Evolutionary conservation across 2,329 filamentous ascomycete genomes (phyloP).

Genomic region (Claviceps sp.): DNA sequence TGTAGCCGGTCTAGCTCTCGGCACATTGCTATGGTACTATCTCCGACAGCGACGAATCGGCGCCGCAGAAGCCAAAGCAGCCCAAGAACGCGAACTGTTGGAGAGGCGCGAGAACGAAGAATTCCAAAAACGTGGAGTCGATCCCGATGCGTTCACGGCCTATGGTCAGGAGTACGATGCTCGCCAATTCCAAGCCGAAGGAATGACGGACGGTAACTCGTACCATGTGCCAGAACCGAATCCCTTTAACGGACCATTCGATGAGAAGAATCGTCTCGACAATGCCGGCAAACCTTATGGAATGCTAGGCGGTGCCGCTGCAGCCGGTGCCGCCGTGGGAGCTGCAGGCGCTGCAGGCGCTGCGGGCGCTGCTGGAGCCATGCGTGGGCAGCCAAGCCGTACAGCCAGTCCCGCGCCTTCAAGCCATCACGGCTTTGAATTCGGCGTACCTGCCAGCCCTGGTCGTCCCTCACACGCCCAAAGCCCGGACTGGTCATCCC

Average conservation of each 20-base stretch:
- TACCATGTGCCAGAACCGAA: constrained; percentile 10
- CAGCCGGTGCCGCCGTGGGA: constrained; percentile 1
- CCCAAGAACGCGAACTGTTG: constrained; percentile 28
- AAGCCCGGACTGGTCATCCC: constrained; percentile 3
- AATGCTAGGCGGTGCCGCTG: constrained; percentile 6
- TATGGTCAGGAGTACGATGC: constrained; percentile 12
- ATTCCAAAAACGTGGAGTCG: constrained; percentile 32
- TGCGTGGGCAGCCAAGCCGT: constrained; percentile 1
- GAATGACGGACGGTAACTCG: constrained; percentile 7
- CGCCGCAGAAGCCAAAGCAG: constrained; percentile 34
- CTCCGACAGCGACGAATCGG: constrained; percentile 41
- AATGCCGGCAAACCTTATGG: constrained; percentile 7
- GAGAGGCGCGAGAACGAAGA: constrained; percentile 39
- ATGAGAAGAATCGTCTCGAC: constrained; percentile 5
- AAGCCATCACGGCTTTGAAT: constrained; percentile 8
- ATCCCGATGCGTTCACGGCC: constrained; percentile 32
- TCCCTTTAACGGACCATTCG: constrained; percentile 5
- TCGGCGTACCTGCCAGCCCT: constrained; percentile 7
- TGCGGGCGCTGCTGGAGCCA: neutral
- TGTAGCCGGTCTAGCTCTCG: constrained; percentile 28
- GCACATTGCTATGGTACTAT: constrained; percentile 36
- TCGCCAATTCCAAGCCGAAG: constrained; percentile 5
- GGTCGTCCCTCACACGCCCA: neutral
- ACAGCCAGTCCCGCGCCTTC: constrained; percentile 7
- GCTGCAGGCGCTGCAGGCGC: neutral